Percentiles rank a stretch among this genome's conserved stretches.
phyloP scores from a whole-genome alignment of 2,329 filamentous ascomycete species.

The Fusarium tanahbumbuense region DNA sequence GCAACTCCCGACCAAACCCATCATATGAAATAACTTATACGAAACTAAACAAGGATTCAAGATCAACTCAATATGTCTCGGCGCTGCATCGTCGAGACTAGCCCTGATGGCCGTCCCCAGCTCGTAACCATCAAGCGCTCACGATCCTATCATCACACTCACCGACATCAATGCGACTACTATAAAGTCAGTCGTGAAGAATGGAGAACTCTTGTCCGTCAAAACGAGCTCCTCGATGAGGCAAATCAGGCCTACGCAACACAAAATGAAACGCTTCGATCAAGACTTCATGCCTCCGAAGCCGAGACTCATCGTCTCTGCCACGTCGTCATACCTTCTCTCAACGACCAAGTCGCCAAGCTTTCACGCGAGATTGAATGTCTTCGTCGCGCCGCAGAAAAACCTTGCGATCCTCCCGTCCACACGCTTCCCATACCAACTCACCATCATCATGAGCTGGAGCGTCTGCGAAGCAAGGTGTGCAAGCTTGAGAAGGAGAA shows the following conservation, averaged over 20 bases:
- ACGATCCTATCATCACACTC: slow-evolving; percentile 51
- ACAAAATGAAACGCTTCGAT: slow-evolving; percentile 52
- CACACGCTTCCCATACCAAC: slow-evolving; percentile 6
- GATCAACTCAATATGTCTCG: slow-evolving; percentile 48
- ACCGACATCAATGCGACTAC: slow-evolving; percentile 51
- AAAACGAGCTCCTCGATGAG: slow-evolving; percentile 52
- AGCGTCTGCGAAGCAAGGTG: slow-evolving; percentile 51
- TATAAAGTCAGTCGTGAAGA: slow-evolving; percentile 52
- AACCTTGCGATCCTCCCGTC: slow-evolving; percentile 44
- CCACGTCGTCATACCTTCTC: slow-evolving; percentile 50
- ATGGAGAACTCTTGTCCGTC: slow-evolving; percentile 53
- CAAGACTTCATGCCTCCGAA: slow-evolving; percentile 51
- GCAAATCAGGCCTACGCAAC: slow-evolving; percentile 50
- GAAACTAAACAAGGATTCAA: neutral
- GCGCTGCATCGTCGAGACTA: slow-evolving; percentile 53
- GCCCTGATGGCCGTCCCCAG: slow-evolving; percentile 50
- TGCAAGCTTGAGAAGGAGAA: slow-evolving; percentile 54
- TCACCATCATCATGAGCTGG: slow-evolving; percentile 45
- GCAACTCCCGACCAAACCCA: neutral
- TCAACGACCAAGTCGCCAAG: slow-evolving; percentile 52
- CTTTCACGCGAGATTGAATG: slow-evolving; percentile 55
- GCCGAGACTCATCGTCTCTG: slow-evolving; percentile 51
- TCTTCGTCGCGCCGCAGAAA: slow-evolving; percentile 54
- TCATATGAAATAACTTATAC: neutral
- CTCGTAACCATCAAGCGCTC: slow-evolving; percentile 56